These are phyloP conservation scores for Alternaria dauci DNA, from an alignment of 2,329 filamentous ascomycete genomes.

Conservation along the genomic window DNA sequence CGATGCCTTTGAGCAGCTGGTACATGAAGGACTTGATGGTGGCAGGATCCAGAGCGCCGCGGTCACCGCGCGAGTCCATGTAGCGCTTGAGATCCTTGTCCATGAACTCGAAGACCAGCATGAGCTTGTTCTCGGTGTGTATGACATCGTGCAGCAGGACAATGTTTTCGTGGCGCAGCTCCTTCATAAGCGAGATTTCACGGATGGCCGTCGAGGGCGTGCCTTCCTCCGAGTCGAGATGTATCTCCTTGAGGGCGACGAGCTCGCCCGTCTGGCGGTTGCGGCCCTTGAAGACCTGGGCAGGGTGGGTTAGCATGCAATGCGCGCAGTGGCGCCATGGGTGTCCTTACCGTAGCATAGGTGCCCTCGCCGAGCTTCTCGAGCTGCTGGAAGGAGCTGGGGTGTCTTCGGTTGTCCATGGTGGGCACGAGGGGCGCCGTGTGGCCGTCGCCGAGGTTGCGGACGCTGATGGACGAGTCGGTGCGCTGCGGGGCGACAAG, in stretches of 20 bases:
- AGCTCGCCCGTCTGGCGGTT: slow-evolving; percentile 97
- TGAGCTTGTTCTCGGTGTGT: slow-evolving; percentile 99
- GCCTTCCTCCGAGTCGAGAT: slow-evolving; percentile 97
- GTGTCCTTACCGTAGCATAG: slow-evolving; percentile 83
- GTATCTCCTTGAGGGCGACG: slow-evolving; percentile 97
- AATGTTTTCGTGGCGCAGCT: slow-evolving; percentile 98
- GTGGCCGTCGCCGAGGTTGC: slow-evolving; percentile 56
- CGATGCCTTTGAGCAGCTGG: slow-evolving; percentile 92
- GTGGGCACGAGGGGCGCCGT: slow-evolving; percentile 39
- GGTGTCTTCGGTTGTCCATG: slow-evolving; percentile 93
- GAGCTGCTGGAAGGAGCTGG: slow-evolving; percentile 98
- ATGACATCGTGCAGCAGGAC: slow-evolving; percentile 98
- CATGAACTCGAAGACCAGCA: slow-evolving; percentile 99
- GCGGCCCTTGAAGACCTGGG: slow-evolving; percentile 94
- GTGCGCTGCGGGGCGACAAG: slow-evolving; percentile 57
- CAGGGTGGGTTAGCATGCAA: slow-evolving; percentile 34
- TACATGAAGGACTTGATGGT: slow-evolving; percentile 99
- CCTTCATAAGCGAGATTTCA: slow-evolving; percentile 99
- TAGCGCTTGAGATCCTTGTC: slow-evolving; percentile 98
- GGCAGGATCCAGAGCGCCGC: slow-evolving; percentile 84
- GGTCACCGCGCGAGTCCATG: slow-evolving; percentile 93
- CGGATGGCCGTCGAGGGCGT: slow-evolving; percentile 97
- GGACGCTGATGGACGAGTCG: slow-evolving; percentile 61
- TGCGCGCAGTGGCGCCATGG: not conserved
- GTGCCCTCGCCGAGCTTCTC: slow-evolving; percentile 98